phyloP scores from a whole-genome alignment of 805 yeast genomes.

The Saturnispora silvae region DNA sequence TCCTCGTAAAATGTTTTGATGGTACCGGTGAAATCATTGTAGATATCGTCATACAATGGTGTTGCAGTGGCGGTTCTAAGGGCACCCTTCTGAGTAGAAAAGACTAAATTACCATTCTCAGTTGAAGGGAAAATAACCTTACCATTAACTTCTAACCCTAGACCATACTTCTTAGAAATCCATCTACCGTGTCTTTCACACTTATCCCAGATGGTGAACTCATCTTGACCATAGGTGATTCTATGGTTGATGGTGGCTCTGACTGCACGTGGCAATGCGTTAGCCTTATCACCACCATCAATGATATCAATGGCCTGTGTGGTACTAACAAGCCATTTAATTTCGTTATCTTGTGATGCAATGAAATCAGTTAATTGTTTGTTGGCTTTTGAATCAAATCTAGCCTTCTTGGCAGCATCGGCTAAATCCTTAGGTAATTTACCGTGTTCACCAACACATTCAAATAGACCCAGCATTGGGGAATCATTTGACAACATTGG shows the following conservation, averaged over 20 bases:
- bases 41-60: slow-evolving; percentile 33
- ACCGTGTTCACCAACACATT: slow-evolving; percentile 53
- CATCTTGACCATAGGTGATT: slow-evolving; percentile 38
- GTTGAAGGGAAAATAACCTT: slow-evolving; percentile 17
- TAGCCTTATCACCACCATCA: slow-evolving; percentile 63
- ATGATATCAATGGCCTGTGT: slow-evolving; percentile 61
- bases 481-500: slow-evolving; percentile 39
- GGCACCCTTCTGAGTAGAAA: slow-evolving; percentile 12
- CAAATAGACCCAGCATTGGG: slow-evolving; percentile 48
- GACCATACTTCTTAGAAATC: slow-evolving; percentile 27
- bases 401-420: slow-evolving; percentile 10
- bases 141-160: slow-evolving; percentile 29
- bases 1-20: slow-evolving; percentile 55
- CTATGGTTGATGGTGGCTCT: slow-evolving; percentile 51
- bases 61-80: slow-evolving; percentile 36
- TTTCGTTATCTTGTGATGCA: slow-evolving; percentile 11
- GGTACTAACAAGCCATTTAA: slow-evolving; percentile 40
- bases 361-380: slow-evolving; percentile 25
- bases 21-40: slow-evolving; percentile 53
- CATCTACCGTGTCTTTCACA: slow-evolving; percentile 22
- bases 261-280: slow-evolving; percentile 64
- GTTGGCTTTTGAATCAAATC: slow-evolving; percentile 27
- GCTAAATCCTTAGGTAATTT: slow-evolving; percentile 8
- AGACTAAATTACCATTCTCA: slow-evolving; percentile 19
- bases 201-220: slow-evolving; percentile 24